Base-by-base conservation (phyloP, 2,329 filamentous ascomycete species). In the Sphaerulina musiva region DNA sequence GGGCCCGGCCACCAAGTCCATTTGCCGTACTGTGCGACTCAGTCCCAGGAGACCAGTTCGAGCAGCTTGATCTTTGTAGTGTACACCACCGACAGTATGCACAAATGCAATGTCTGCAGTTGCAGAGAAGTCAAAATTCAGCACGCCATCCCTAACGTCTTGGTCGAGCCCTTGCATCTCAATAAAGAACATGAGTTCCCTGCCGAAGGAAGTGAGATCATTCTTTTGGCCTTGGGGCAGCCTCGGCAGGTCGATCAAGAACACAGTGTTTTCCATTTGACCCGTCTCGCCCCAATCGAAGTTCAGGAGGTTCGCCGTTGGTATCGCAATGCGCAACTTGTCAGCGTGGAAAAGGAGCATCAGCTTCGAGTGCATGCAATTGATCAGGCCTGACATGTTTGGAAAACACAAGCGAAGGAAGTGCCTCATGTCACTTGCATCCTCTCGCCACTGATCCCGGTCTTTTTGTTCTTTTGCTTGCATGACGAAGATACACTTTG, bases 341-440 rank as follows among this genome's bases (percentile, higher is more conserved):
- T 73, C 73, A 0, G 80, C 73, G 62, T 89, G 88, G 63, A 90
- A 92, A n/a, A 97, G 77, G 1, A 97, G 72, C 79, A 95, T 91
- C 42, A 97, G 76, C 68, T 98, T 97, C 47, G 89, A 95, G 70
- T 97, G 93, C 90, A 97, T 95, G 63, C 79, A 84, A 23, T 84
- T 85, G 5, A 82, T 73, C 45, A 80, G 76, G 1, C 82, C 80
- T 40, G 82, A 76, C 87, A 96, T 92, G 2, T 80, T 79, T 12
- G 92, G 92, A 66, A 97, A 95, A 67, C 88, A 90, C 52, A 84
- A 62, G 17, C 80, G 80, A 52, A 95, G 76, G 8, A 66, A 69
- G 32, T 60, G 66, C 62, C 68, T 48, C 54, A 62, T 48, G 53
- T 60, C 54, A 23, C 63, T 62, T 3, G 66, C 64, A n/a, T 70